phyloP scores from a whole-genome alignment of 2,329 filamentous ascomycete species.

The Zasmidium cellare region DNA sequence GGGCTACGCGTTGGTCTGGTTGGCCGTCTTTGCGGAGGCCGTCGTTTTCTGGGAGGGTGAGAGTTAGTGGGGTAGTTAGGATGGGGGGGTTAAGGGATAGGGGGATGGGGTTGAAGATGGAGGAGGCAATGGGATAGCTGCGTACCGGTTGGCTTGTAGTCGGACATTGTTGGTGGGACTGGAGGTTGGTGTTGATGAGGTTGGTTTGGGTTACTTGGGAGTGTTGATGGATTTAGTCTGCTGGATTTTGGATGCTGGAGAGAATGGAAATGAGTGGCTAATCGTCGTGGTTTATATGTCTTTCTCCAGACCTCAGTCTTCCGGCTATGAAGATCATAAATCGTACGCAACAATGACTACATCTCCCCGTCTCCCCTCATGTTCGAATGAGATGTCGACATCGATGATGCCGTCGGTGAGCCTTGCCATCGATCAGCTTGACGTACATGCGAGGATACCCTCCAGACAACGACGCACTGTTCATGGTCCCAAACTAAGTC shows the following conservation, averaged over 20 bases:
- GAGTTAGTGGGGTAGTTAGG: slow-evolving; percentile 3
- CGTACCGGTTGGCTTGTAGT: slow-evolving; percentile 39
- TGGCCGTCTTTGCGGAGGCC: slow-evolving; percentile 46
- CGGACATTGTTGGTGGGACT: slow-evolving; percentile 30
- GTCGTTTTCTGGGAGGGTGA: slow-evolving; percentile 38
- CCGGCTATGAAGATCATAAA: neutral
- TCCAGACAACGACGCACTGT: too few species aligned
- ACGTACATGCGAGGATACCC: too few species aligned
- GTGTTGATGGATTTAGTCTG: slow-evolving; percentile 6
- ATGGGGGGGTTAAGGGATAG: neutral
- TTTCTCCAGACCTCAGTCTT: neutral
- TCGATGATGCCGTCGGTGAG: neutral
- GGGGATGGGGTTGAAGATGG: too few species aligned
- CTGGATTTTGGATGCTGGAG: neutral
- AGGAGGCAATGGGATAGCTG: neutral
- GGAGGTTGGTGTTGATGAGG: slow-evolving; percentile 10
- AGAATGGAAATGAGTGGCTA: neutral
- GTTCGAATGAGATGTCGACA: neutral
- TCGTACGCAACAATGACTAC: neutral
- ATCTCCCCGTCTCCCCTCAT: neutral
- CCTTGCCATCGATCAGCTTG: neutral
- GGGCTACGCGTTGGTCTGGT: slow-evolving; percentile 43
- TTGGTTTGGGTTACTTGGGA: neutral
- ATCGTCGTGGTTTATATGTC: neutral
- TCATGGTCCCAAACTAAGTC: too few species aligned